A percentile compares a stretch with the other conserved stretches of the same genome.
phyloP scores from a whole-genome alignment of 805 yeast genomes.

The Kockiozyma suomiensis region DNA sequence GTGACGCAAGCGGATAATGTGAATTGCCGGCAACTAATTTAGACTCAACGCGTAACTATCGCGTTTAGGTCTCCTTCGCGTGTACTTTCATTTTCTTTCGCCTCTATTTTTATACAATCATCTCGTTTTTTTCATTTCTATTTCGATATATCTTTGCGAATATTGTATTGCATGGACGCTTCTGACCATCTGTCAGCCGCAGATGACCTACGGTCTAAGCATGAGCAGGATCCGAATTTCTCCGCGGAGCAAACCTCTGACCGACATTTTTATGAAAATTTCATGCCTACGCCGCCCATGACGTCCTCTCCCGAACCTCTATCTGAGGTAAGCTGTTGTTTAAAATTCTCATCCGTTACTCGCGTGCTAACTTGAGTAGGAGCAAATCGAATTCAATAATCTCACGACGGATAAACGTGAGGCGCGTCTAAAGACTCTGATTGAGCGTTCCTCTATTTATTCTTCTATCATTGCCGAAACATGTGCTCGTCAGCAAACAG shows the following conservation, averaged over 20 bases:
- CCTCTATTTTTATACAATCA: no score
- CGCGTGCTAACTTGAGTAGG: constrained; percentile 5
- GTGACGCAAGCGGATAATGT: no score
- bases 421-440: constrained; percentile 67
- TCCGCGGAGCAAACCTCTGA: not conserved
- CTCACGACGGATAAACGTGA: constrained; percentile 61
- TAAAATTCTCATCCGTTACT: not conserved
- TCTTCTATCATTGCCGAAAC: constrained; percentile 85
- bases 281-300: constrained; percentile 22
- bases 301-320: constrained; percentile 31
- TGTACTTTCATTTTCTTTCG: not conserved
- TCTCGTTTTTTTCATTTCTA: no score
- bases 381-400: constrained; percentile 42
- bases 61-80: not conserved
- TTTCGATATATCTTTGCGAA: no score
- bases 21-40: not conserved
- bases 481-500: constrained; percentile 42
- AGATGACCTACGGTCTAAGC: no score
- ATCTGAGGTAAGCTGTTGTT: not conserved
- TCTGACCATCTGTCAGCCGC: no score
- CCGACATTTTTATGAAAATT: not conserved
- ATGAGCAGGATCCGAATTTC: not conserved
- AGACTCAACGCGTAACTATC: no score
- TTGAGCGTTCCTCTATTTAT: constrained; percentile 85
- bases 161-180: no score